Evolutionary conservation across 768 basidiomycete species (phyloP).

Genomic region (Boletus subcaerulescens): DNA sequence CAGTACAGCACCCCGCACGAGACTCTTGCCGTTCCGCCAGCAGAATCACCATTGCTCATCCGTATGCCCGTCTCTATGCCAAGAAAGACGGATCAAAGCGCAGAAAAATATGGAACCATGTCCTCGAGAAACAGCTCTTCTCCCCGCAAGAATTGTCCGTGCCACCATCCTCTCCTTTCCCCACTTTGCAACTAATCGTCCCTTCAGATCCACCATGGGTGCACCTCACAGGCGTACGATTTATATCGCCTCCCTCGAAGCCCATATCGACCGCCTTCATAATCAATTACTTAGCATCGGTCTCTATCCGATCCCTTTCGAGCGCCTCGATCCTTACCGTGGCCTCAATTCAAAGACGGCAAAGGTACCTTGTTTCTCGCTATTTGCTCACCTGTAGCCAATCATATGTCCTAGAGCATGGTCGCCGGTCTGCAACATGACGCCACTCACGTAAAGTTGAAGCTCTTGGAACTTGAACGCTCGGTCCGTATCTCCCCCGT

Average conservation of each 20-base stretch:
- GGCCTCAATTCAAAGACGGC: slow-evolving; percentile 77
- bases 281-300: slow-evolving; percentile 51
- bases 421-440: slow-evolving; percentile 70
- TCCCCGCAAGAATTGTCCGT: slow-evolving; percentile 62
- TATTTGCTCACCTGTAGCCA: neutral
- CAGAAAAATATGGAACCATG: slow-evolving; percentile 75
- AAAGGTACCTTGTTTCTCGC: slow-evolving; percentile 45
- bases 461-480: slow-evolving; percentile 66
- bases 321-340: slow-evolving; percentile 58
- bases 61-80: slow-evolving; percentile 67
- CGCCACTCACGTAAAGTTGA: slow-evolving; percentile 53
- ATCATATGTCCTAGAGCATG: slow-evolving; percentile 53
- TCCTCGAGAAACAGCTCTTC: slow-evolving; percentile 71
- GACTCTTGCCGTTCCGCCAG: slow-evolving; percentile 15
- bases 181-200: neutral
- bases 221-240: slow-evolving; percentile 67
- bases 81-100: slow-evolving; percentile 64
- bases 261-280: slow-evolving; percentile 68
- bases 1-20: slow-evolving; percentile 18
- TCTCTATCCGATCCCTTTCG: slow-evolving; percentile 54
- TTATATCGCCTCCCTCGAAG: slow-evolving; percentile 70
- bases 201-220: slow-evolving; percentile 56
- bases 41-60: slow-evolving; percentile 49
- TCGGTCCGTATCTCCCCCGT: slow-evolving; percentile 41
- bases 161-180: neutral